phyloP scores from a whole-genome alignment of 2,329 filamentous ascomycete species.

The Incumbomyces lentus region DNA sequence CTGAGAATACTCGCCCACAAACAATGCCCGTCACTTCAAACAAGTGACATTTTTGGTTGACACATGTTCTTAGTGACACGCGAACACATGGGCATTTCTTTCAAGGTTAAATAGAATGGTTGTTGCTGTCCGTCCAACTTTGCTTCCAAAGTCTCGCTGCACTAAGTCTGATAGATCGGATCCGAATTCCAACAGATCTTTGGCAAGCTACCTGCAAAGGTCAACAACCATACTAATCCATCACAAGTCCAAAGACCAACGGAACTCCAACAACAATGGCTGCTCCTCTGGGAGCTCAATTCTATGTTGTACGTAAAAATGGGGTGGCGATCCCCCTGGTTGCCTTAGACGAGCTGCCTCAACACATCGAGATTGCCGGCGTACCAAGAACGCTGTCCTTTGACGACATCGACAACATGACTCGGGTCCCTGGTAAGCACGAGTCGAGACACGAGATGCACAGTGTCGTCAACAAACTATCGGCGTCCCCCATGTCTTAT shows the following conservation, averaged over 20 bases:
- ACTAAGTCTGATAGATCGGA: background rate
- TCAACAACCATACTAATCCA: background rate
- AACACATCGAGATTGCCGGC: slow-evolving; percentile 27
- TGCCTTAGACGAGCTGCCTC: slow-evolving; percentile 36
- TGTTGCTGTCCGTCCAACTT: background rate
- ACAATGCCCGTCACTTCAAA: background rate
- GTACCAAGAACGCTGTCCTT: slow-evolving; percentile 28
- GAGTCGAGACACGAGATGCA: slow-evolving; percentile 26
- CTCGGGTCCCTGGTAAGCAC: slow-evolving; percentile 24
- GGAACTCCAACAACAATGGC: slow-evolving; percentile 16
- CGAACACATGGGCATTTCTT: background rate
- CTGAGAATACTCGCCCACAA: background rate
- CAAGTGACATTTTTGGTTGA: background rate
- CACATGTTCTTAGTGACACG: background rate
- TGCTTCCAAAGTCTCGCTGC: background rate
- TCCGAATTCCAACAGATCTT: background rate
- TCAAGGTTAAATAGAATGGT: background rate
- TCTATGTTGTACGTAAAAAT: slow-evolving; percentile 33
- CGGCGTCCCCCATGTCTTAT: background rate
- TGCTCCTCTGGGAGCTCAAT: slow-evolving; percentile 27
- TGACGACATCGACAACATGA: slow-evolving; percentile 30
- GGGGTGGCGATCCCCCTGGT: slow-evolving; percentile 33
- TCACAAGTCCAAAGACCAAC: background rate
- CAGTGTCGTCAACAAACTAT: slow-evolving; percentile 20
- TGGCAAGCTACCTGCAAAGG: background rate